Conservation (phyloP, 192 early-diverging fungal genomes). For the Thamnidium elegans region DNA sequence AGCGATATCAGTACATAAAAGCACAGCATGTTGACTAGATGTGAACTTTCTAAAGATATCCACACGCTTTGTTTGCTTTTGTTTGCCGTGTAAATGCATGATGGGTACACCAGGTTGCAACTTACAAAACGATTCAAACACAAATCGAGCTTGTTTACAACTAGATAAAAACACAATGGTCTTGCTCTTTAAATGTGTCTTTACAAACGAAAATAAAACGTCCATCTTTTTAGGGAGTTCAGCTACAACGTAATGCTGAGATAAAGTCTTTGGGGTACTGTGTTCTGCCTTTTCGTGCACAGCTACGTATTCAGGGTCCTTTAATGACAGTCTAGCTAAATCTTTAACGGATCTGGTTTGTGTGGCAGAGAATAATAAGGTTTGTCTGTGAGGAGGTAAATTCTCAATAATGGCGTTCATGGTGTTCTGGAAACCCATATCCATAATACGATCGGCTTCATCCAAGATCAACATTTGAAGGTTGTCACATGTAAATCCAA, state of each 20-base stretch:
- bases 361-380: slow-evolving; percentile 95
- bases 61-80: slow-evolving; percentile 91
- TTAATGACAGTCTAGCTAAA: slow-evolving; percentile 84
- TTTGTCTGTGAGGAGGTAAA: slow-evolving; percentile 83
- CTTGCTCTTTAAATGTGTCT: slow-evolving; percentile 88
- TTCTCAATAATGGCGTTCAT: slow-evolving; percentile 83
- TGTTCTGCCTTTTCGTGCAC: slow-evolving; percentile 83
- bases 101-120: slow-evolving; percentile 91
- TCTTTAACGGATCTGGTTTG: slow-evolving; percentile 97
- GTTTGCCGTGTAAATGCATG: slow-evolving; percentile 92
- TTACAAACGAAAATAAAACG: slow-evolving; percentile 92
- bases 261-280: slow-evolving; percentile 79
- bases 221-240: slow-evolving; percentile 91
- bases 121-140: slow-evolving; percentile 94
- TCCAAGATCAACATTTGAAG: slow-evolving; percentile 76
- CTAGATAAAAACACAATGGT: slow-evolving; percentile 91
- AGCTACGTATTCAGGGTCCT: slow-evolving; percentile 91
- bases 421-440: slow-evolving; percentile 82
- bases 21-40: slow-evolving; percentile 65
- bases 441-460: slow-evolving; percentile 84
- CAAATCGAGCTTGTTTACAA: slow-evolving; percentile 95
- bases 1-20: slow-evolving; percentile 96
- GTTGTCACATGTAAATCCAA: slow-evolving; percentile 83
- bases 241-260: slow-evolving; percentile 84
- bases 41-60: slow-evolving; percentile 93